These are phyloP conservation scores for Lyophyllum semitale DNA, from an alignment of 768 basidiomycete species.

Conservation along the genomic window DNA sequence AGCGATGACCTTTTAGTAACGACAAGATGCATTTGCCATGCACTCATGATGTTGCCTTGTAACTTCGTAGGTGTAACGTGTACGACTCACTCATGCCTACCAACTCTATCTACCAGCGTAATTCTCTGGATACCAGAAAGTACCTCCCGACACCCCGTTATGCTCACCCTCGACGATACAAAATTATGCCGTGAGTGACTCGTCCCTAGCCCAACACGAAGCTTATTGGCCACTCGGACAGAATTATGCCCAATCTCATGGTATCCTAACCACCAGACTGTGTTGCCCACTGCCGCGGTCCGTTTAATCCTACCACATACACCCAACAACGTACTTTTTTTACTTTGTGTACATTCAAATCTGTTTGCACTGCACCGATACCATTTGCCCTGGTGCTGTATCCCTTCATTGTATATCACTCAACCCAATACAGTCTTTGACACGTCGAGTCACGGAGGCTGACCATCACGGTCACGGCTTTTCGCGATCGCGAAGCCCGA, in stretches of 20 bases:
- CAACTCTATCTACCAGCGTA: conserved; percentile 13
- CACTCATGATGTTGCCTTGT: not conserved
- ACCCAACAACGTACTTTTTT: conserved; percentile 2
- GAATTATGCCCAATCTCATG: conserved; percentile 17
- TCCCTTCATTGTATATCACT: conserved; percentile 10
- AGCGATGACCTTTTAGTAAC: conserved; percentile 27
- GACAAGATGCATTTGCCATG: not conserved
- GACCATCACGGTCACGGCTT: conserved; percentile 7
- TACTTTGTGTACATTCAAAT: conserved; percentile 12
- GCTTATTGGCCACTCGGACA: not conserved
- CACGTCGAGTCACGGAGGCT: conserved; percentile 8
- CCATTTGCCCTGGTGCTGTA: conserved; percentile 5
- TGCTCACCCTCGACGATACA: conserved; percentile 15
- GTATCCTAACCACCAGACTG: conserved; percentile 10
- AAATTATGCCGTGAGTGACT: conserved; percentile 19
- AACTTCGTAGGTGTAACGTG: conserved; percentile 8
- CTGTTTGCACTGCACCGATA: conserved; percentile 7
- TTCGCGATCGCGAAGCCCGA: not conserved
- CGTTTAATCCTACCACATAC: conserved; percentile 12
- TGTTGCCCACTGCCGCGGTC: conserved; percentile 9
- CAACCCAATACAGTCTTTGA: conserved; percentile 3
- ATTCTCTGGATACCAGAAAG: conserved; percentile 13
- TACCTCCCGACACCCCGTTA: conserved; percentile 7
- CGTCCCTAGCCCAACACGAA: not conserved
- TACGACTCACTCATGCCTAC: conserved; percentile 10